Evolutionary conservation across 306 rosid genomes (phyloP).

Genomic region (Luffa acutangula): DNA sequence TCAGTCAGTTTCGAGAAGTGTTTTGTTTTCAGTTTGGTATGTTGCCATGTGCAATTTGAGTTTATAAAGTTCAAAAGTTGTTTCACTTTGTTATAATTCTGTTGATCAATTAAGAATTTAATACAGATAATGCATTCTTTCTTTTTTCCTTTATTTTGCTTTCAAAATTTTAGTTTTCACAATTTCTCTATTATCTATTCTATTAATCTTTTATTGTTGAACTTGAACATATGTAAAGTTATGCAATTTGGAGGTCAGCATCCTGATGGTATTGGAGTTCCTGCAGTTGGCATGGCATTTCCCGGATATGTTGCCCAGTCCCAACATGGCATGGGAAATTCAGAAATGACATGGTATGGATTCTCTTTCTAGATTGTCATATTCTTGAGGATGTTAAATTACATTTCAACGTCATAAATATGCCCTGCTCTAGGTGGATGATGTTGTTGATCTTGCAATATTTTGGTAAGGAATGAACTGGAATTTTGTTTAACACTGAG

Average conservation of each 20-base stretch:
- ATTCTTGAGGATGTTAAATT: too few species aligned
- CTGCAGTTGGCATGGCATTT: too few species aligned
- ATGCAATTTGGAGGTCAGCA: slow-evolving; percentile 96
- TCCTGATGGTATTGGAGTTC: too few species aligned
- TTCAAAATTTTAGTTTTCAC: neutral
- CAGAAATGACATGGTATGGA: too few species aligned
- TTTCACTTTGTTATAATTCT: neutral
- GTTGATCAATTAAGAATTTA: neutral
- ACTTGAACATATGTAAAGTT: slow-evolving; percentile 37
- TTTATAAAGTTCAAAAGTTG: neutral
- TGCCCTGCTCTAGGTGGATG: too few species aligned
- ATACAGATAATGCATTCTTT: neutral
- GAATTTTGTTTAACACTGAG: too few species aligned
- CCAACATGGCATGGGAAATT: too few species aligned
- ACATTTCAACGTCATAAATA: too few species aligned
- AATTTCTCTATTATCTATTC: neutral
- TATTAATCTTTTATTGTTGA: slow-evolving; percentile 13
- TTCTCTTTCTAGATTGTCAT: too few species aligned
- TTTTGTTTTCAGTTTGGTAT: neutral
- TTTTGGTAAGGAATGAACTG: too few species aligned
- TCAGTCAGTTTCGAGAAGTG: neutral
- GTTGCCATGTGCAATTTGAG: neutral
- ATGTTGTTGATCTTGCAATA: too few species aligned
- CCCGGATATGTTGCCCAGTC: too few species aligned
- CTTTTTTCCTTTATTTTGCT: neutral